A percentile compares a stretch with the other conserved stretches of the same genome.
phyloP scores from a whole-genome alignment of 257 asterid genomes.

The Pogostemon cablin region DNA sequence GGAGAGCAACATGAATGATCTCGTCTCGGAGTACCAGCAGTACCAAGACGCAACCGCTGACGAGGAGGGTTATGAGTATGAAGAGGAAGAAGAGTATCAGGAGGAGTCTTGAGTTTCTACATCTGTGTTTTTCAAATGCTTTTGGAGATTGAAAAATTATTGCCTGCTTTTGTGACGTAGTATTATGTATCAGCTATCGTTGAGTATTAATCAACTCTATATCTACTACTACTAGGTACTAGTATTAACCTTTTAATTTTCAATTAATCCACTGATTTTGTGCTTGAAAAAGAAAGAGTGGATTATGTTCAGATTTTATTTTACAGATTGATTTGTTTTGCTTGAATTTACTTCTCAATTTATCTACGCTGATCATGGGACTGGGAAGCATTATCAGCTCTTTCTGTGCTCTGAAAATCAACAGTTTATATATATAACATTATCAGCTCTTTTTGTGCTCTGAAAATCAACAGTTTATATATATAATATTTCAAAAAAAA shows the following conservation, averaged over 20 bases:
- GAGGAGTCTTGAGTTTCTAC: constrained; percentile 33
- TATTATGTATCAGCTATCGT: not conserved
- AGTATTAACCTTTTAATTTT: no score
- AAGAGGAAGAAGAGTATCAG: constrained; percentile 43
- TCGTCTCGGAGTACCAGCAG: constrained; percentile 54
- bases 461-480: no score
- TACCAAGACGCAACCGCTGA: constrained; percentile 57
- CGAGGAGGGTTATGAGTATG: constrained; percentile 47
- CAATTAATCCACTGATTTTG: no score
- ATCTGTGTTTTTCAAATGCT: constrained; percentile 5
- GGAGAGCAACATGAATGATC: constrained; percentile 57
- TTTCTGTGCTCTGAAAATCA: no score
- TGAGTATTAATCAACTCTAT: constrained; percentile 23
- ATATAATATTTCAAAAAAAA: not conserved
- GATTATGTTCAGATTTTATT: no score
- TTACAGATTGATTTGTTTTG: no score
- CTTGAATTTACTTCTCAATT: no score
- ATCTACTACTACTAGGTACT: not conserved
- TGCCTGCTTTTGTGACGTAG: constrained; percentile 17
- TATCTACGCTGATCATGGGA: no score
- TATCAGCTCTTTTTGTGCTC: no score
- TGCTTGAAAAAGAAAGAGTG: no score
- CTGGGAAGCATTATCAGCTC: no score
- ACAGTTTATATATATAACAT: no score
- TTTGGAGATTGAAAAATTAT: not conserved